Evolutionary conservation across 345 rosid genomes (phyloP).

Genomic region (Noccaea caerulescens): DNA sequence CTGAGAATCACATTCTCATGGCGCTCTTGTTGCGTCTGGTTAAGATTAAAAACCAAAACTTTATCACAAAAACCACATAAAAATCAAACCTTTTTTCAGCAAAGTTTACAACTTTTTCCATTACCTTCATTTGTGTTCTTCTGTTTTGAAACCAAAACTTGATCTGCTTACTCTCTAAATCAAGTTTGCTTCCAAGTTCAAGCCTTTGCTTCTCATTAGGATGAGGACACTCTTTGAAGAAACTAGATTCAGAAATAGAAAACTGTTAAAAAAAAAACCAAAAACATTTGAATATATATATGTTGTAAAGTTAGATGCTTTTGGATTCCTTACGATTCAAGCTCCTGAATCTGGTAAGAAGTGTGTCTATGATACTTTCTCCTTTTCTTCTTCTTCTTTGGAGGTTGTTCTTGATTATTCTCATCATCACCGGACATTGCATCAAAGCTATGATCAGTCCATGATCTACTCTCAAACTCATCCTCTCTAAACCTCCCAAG

Average conservation of each 20-base stretch:
- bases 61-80: neutral
- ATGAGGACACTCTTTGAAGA: slow-evolving; percentile 71
- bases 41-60: neutral
- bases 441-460: slow-evolving; percentile 50
- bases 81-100: neutral
- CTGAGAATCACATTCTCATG: slow-evolving; percentile 64
- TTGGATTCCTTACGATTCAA: slow-evolving; percentile 59
- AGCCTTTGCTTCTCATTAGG: slow-evolving; percentile 72
- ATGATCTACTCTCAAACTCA: slow-evolving; percentile 50
- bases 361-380: slow-evolving; percentile 75
- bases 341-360: slow-evolving; percentile 71
- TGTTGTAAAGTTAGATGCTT: neutral
- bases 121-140: slow-evolving; percentile 82
- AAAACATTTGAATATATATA: neutral
- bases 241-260: slow-evolving; percentile 37
- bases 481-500: slow-evolving; percentile 51
- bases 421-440: slow-evolving; percentile 64
- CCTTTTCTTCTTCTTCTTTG: slow-evolving; percentile 46
- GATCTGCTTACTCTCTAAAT: slow-evolving; percentile 61
- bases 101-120: neutral
- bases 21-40: slow-evolving; percentile 76
- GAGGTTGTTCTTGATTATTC: slow-evolving; percentile 47
- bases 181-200: slow-evolving; percentile 60
- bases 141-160: slow-evolving; percentile 87
- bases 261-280: neutral